Evolutionary conservation across 116 monocot species (phyloP).

Genomic region (Zostera marina): DNA sequence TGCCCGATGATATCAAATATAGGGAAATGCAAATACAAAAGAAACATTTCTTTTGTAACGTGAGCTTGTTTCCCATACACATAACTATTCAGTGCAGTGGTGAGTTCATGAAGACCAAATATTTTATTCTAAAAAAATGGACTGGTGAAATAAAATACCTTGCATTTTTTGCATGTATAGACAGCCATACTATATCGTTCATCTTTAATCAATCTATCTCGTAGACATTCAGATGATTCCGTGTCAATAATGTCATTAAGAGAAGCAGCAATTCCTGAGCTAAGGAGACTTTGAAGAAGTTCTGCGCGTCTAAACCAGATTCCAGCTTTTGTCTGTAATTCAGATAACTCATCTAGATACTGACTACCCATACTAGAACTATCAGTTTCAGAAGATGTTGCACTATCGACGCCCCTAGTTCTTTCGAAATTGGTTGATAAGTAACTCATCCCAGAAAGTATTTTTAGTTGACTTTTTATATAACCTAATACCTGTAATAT

Average conservation of each 20-base stretch:
- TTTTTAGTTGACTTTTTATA: conserved; percentile 61
- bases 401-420: conserved; percentile 52
- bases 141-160: conserved; percentile 25
- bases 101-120: no score
- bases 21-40: no score
- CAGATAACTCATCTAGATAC: conserved; percentile 61
- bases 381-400: conserved; percentile 36
- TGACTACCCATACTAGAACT: conserved; percentile 44
- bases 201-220: conserved; percentile 65
- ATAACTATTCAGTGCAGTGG: no score
- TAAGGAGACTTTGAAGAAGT: conserved; percentile 90
- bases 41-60: no score
- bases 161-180: conserved; percentile 98
- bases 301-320: conserved; percentile 79
- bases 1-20: no score
- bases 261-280: conserved; percentile 83
- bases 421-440: conserved; percentile 50
- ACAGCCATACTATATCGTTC: conserved; percentile 95
- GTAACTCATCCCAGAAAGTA: conserved; percentile 33
- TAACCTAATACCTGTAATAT: conserved; percentile 53
- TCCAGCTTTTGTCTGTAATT: conserved; percentile 45
- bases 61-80: no score
- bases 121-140: not conserved
- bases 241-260: conserved; percentile 86
- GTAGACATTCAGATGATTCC: conserved; percentile 58